Conservation (phyloP, 2,329 filamentous ascomycete species). For the Cercospora beticola region DNA sequence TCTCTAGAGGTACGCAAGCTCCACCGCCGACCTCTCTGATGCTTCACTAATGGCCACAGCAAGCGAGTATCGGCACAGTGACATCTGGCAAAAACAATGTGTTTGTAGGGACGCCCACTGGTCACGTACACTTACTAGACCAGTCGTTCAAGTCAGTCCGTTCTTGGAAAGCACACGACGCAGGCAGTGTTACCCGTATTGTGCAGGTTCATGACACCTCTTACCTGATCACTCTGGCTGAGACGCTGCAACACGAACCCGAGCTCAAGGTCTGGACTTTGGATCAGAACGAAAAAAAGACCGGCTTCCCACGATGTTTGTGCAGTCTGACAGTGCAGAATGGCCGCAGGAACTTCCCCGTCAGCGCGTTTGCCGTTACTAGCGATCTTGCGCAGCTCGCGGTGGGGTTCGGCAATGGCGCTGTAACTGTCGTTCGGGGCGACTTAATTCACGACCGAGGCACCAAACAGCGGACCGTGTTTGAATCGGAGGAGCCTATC, state of each 20-base stretch:
- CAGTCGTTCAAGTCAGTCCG: slow-evolving; percentile 82
- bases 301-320: slow-evolving; percentile 80
- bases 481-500: slow-evolving; percentile 94
- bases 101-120: slow-evolving; percentile 83
- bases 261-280: slow-evolving; percentile 96
- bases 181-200: slow-evolving; percentile 81
- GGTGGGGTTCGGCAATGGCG: slow-evolving; percentile 92
- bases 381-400: slow-evolving; percentile 90
- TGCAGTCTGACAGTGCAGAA: slow-evolving; percentile 86
- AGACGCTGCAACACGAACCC: slow-evolving; percentile 85
- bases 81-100: slow-evolving; percentile 86
- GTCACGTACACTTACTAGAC: slow-evolving; percentile 82
- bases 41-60: slow-evolving; percentile 38
- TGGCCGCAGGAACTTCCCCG: slow-evolving; percentile 88
- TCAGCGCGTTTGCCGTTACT: slow-evolving; percentile 84
- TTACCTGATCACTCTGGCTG: slow-evolving; percentile 79
- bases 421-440: slow-evolving; percentile 88
- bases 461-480: slow-evolving; percentile 88
- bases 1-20: slow-evolving; percentile 34
- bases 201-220: slow-evolving; percentile 86
- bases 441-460: slow-evolving; percentile 94
- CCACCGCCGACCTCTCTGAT: neutral
- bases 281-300: slow-evolving; percentile 92
- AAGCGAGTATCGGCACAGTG: slow-evolving; percentile 72
- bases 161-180: slow-evolving; percentile 83